Conservation (phyloP, 805 yeast species). For the Ogataea paraovalis region DNA sequence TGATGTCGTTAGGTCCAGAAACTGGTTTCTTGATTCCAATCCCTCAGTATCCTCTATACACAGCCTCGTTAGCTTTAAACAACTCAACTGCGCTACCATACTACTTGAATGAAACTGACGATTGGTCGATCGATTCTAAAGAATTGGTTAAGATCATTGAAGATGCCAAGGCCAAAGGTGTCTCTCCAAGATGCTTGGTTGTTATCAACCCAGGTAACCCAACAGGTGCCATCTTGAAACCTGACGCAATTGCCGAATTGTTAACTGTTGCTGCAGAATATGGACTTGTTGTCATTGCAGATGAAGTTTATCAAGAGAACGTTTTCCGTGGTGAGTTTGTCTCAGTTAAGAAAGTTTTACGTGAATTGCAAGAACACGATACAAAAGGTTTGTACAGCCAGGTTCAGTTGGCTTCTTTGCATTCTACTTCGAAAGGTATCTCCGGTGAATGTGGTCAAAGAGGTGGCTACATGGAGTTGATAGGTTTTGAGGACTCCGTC, state of each 20-base stretch:
- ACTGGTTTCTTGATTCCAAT: slow-evolving; percentile 91
- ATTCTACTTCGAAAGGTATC: slow-evolving; percentile 97
- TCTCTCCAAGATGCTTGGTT: slow-evolving; percentile 73
- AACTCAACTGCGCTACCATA: slow-evolving; percentile 83
- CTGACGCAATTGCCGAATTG: slow-evolving; percentile 64
- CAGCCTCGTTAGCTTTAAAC: slow-evolving; percentile 87
- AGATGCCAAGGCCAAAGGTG: slow-evolving; percentile 46
- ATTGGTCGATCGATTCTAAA: slow-evolving; percentile 79
- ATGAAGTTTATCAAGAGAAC: slow-evolving; percentile 96
- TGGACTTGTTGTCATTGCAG: slow-evolving; percentile 87
- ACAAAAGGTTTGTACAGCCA: slow-evolving; percentile 54
- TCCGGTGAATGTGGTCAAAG: slow-evolving; percentile 99
- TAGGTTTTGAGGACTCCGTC: slow-evolving; percentile 73
- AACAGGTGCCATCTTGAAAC: slow-evolving; percentile 79
- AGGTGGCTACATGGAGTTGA: slow-evolving; percentile 96
- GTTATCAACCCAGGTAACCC: slow-evolving; percentile 99
- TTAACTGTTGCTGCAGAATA: slow-evolving; percentile 78
- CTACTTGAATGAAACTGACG: slow-evolving; percentile 70
- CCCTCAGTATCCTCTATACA: slow-evolving; percentile 96
- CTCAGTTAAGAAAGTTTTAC: slow-evolving; percentile 78
- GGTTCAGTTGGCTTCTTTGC: slow-evolving; percentile 89
- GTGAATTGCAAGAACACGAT: slow-evolving; percentile 51
- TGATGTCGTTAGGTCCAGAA: slow-evolving; percentile 61
- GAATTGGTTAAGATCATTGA: slow-evolving; percentile 55
- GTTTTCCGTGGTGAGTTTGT: slow-evolving; percentile 76